Base-by-base conservation (phyloP, 1,284 basidiomycete species). In the Vanrija sp. region DNA sequence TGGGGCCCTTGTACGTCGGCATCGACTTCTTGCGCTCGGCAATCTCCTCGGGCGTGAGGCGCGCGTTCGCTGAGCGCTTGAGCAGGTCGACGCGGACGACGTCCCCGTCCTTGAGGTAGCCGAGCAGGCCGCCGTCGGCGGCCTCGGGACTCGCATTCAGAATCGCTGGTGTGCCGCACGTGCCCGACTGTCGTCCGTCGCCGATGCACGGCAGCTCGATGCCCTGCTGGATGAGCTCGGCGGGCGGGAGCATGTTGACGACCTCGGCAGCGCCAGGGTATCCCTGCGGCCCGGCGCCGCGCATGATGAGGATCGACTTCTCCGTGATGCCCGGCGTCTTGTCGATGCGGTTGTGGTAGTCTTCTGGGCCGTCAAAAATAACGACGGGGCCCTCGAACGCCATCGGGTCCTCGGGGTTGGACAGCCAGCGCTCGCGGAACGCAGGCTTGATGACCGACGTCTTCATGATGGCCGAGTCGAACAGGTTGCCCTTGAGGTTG, bases 391-490 rank as follows among this genome's bases (percentile, higher is more conserved):
- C 75, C 56, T 77, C 72, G 60, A 77, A 77, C 9, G 75, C 75
- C 66, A 69, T 72, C 2, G 74, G 73, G 53, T 75, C 74, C 8
- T 68, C 52, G 10, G 73, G 73, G 52, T 75, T 68, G 18, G 66
- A 67, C 12, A 77, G 61, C 65, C 70, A 77, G 53, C 73, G 72
- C 38, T 72, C 61, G 9, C 62, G 51, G 62, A 75, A 77, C 7
- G 59, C 60, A 16, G 61, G 54, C 9, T 63, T 66, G 61, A 77
- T 77, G 49, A 77, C 75, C 6, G 72, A 75, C 6, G 73, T 75
- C 62, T 77, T 77, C 75, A 77, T 77, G 64, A 77, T 77, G 9
- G 73, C 75, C 45, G 67, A 69, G 63, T 77, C 71, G 67, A 77
- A 77, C 8, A 77, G 61, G 46, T 62, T 68, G 6, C 75, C 75